Percentiles rank a stretch among this genome's conserved stretches.
Conservation (phyloP, 306 rosid genomes). For the Hippophae tibetana region DNA sequence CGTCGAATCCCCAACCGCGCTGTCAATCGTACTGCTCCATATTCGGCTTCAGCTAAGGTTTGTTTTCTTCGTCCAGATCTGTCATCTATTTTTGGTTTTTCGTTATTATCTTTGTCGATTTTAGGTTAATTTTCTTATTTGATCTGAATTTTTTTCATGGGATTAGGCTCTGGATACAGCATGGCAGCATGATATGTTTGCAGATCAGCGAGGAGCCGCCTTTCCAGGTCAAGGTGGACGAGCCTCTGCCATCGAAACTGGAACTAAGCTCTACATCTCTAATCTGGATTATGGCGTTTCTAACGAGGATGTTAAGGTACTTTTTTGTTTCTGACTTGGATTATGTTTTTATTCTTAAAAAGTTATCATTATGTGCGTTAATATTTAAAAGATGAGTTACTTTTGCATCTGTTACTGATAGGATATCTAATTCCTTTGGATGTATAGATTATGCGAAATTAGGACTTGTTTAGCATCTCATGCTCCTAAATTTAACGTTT, state of each 20-base stretch:
- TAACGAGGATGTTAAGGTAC: conserved; percentile 86
- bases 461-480: too few species aligned
- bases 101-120: background rate
- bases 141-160: background rate
- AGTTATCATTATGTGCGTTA: too few species aligned
- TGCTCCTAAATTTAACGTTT: too few species aligned
- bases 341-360: too few species aligned
- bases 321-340: too few species aligned
- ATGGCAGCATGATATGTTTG: conserved; percentile 85
- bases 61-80: background rate
- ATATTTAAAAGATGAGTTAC: too few species aligned
- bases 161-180: conserved; percentile 75
- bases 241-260: conserved; percentile 82
- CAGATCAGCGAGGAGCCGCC: conserved; percentile 40
- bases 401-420: too few species aligned
- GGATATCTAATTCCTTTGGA: too few species aligned
- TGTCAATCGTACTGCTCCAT: conserved; percentile 56
- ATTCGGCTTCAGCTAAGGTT: conserved; percentile 43
- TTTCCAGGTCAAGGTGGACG: conserved; percentile 38
- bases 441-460: too few species aligned
- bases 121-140: too few species aligned
- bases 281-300: conserved; percentile 92
- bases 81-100: background rate
- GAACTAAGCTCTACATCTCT: conserved; percentile 82
- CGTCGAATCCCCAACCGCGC: conserved; percentile 68